These are phyloP conservation scores for Eimeria necatrix DNA, from an alignment of 169 alveolate genomes.

Conservation along the genomic window DNA sequence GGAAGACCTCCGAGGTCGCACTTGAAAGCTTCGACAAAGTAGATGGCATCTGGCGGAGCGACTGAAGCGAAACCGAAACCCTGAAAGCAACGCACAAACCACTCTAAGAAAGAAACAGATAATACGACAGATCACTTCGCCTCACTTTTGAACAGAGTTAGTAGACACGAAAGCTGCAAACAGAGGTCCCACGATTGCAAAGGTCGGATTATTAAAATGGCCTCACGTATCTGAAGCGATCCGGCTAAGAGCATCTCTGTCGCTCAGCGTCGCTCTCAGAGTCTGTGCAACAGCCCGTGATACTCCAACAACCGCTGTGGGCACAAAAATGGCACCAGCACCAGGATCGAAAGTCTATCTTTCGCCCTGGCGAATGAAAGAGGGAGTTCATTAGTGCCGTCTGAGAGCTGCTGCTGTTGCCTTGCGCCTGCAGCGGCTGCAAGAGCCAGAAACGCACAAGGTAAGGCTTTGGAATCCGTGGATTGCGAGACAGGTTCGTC, in stretches of 20 bases:
- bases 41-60: background rate
- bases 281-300: background rate
- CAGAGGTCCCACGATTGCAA: too few species aligned
- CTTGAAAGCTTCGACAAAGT: background rate
- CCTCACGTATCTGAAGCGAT: background rate
- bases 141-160: too few species aligned
- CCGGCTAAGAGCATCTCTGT: slow-evolving; percentile 16
- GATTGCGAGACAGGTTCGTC: background rate
- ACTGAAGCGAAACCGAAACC: background rate
- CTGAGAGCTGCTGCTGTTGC: background rate
- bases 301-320: background rate
- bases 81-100: background rate
- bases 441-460: slow-evolving; percentile 36
- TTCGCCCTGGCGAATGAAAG: background rate
- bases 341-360: background rate
- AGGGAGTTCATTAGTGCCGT: background rate
- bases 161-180: too few species aligned
- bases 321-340: background rate
- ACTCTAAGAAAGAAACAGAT: too few species aligned
- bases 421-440: background rate
- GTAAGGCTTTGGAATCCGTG: background rate
- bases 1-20: background rate
- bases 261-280: background rate
- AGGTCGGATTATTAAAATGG: background rate
- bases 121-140: too few species aligned